Conservation (phyloP, 1,284 basidiomycete species). For the Amylostereum areolatum region DNA sequence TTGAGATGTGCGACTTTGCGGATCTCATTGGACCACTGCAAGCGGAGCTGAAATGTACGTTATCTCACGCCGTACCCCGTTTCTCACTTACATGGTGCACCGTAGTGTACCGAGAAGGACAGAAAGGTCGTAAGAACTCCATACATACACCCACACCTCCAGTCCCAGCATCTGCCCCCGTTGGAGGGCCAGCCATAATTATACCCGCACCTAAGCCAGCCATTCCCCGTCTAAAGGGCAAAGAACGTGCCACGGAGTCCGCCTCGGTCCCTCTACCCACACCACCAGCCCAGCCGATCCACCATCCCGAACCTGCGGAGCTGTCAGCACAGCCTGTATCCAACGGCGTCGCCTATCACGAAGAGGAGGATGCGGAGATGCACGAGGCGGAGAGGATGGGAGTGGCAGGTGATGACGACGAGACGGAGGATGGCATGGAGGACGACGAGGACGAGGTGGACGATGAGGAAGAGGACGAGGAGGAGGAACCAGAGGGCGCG, state of each 20-base stretch:
- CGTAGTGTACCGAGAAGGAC: conserved; percentile 57
- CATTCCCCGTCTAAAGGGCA: conserved; percentile 22
- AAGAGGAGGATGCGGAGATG: conserved; percentile 14
- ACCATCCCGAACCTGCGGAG: conserved; percentile 17
- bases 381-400: no score
- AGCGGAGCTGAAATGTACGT: conserved; percentile 64
- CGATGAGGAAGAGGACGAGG: conserved; percentile 9
- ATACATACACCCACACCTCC: conserved; percentile 15
- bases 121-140: conserved; percentile 42
- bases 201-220: conserved; percentile 16
- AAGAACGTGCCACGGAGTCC: conserved; percentile 20
- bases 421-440: conserved; percentile 15
- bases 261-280: conserved; percentile 13
- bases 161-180: conserved; percentile 14
- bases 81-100: neutral
- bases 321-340: no score
- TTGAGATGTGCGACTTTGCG: conserved; percentile 76
- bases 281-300: conserved; percentile 13
- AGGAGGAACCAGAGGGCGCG: conserved; percentile 3
- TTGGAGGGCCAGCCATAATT: neutral
- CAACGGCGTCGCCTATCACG: neutral
- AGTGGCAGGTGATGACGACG: conserved; percentile 13
- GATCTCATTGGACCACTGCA: conserved; percentile 69
- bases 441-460: conserved; percentile 15
- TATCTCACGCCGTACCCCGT: neutral